Percentiles rank a stretch among this genome's conserved stretches.
Conservation (phyloP, 306 rosid genomes). For the Cajanus cajan region DNA sequence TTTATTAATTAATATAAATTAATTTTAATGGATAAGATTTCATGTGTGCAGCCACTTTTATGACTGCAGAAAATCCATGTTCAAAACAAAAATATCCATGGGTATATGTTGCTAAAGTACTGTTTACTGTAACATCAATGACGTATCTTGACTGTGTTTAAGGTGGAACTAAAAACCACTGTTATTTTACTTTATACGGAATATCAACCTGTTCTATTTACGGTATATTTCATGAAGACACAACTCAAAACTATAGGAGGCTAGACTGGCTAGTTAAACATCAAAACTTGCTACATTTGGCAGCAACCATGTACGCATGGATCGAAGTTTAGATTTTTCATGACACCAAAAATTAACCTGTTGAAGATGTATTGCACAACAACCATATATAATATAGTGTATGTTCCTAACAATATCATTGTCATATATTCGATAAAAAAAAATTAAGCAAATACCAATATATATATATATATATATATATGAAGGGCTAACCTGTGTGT, state of each 20-base stretch:
- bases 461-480: not conserved
- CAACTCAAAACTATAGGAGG: not conserved
- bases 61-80: no score
- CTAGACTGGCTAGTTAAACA: no score
- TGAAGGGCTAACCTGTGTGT: slow-evolving; percentile 54
- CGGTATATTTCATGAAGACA: not conserved
- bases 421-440: not conserved
- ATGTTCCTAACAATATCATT: not conserved
- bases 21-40: no score
- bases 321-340: not conserved
- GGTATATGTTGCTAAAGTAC: not conserved
- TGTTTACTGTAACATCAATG: not conserved
- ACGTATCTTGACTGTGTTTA: not conserved
- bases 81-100: not conserved
- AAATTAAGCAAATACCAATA: not conserved
- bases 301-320: not conserved
- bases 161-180: not conserved
- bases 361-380: not conserved
- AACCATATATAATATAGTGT: not conserved
- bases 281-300: slow-evolving; percentile 8
- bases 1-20: no score
- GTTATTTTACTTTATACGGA: not conserved
- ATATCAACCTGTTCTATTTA: not conserved
- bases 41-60: no score
- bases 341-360: not conserved